Evolutionary conservation across 768 basidiomycete species (phyloP), one percentile per base, ranked within the genome.

Genomic region (Boletus rex-veris): DNA sequence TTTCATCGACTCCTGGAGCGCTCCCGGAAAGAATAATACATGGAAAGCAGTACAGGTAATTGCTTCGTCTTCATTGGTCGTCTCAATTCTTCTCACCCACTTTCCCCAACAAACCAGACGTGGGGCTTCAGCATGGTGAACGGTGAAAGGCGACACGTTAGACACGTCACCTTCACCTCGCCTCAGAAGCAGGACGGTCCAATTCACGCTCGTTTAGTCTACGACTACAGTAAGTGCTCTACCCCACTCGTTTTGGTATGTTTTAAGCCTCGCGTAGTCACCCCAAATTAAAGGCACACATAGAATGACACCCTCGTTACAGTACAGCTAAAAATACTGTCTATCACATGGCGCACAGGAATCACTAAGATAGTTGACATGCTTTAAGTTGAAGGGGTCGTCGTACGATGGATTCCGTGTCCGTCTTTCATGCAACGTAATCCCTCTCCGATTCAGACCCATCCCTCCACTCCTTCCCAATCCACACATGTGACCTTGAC

Each of bases 101-200:
- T 28, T 11, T 41, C 48, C 16, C 31, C 26, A 9, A 24, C 36
- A 41, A 44, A 39, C 12, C 40, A 78, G 77, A 70, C 69, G 3
- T 90, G 87, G 88, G 88, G 86, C 21, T 76, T 89, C 19, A 76
- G 85, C 60, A 74, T 74, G 5, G 71, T 85, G 58, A 71, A 85
- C 14, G 82, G 75, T 26, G 80, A 81, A 63, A 79, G 83, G 60
- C 74, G 84, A 54, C 83, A 88, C 59, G 73, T 77, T 5, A 76
- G 86, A 51, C 82, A 79, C 59, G 69, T 87, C 56, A 75, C 78
- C 56, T 89, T 89, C 67, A 81, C 78, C 6, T 85, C 85, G 1
- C 79, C 85, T 5, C 63, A 73, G 31, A 80, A 73, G 10, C 78
- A 85, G 59, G 79, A 80, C 14, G 58, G 58, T 7, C 61, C 70